Base-by-base conservation (phyloP, 106 monocot genomes). In the Iris macrosiphon region DNA sequence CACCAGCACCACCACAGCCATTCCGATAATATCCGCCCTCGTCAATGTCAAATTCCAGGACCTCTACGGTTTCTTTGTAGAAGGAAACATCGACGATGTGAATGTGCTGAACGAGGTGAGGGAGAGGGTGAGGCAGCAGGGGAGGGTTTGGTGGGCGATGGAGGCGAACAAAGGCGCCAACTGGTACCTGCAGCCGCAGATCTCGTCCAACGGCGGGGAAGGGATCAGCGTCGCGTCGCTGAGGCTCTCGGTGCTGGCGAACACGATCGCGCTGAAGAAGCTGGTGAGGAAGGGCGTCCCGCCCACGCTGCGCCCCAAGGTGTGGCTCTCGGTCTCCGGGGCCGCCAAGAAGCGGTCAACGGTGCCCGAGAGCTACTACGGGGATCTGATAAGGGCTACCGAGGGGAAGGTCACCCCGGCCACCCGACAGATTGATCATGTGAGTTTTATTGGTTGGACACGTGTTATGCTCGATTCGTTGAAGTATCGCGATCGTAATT, bases 51-150 rank as follows among this genome's bases (percentile, higher is more conserved):
- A 90, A 59, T 96, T 96, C 37, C 86, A 96, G 43, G 96, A 96
- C 67, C 54, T 96, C n/a, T 96, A 96, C 41, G 86, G 80, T 20
- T 96, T 96, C 77, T 56, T 62, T 19, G 96, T 83, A 3, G 90
- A 96, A 47, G 96, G 90, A 31, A 83, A 75, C 52, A 59, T 96
- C 6, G 96, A 96, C 27, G 96, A 96, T 67, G 90, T 87, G 31
- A 96, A 96, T 78, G 77, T 90, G n/a, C 40, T 96, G 63, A 96
- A 96, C 62, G 96, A 96, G 62, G 96, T 96, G 57, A 72, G 86
- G 47, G 96, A 96, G 75, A 86, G 80, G 72, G 77, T 90, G 38
- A 82, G 80, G 67, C 52, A 72, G 55, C 96, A 96, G 31, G 86
- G 71, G 14, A 80, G 61, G 76, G 86, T 75, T 2, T 96, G 96